Evolutionary conservation across 768 basidiomycete species (phyloP), one percentile per base, ranked within the genome.

Genomic region (Tulasnella sp.): DNA sequence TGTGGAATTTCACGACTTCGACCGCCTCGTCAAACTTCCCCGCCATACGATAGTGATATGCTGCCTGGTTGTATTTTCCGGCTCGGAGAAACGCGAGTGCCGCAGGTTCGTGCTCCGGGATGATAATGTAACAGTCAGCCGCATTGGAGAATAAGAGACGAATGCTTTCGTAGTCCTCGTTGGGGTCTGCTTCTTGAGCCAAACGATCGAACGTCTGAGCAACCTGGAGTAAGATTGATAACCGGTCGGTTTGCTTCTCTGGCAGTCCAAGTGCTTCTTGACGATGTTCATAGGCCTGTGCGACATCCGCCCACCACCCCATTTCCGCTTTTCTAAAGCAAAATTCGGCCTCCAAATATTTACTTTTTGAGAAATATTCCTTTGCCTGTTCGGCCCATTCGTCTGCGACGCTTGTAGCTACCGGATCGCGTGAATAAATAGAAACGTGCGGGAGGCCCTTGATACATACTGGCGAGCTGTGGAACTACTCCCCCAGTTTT

Each of bases 1-100:
- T 51, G 79, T 89, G 81, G 0, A 78, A 10, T 40, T 51, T 35
- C 6, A 79, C 26, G 18, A 79, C 57, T 3, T 67, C 44, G 20
- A 74, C 57, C 11, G 70, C 79, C 16, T 79, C 55, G 42, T 79
- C 72, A 55, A 79, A 73, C 26, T 26, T 26, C 4, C 61, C 71
- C 15, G 78, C 79, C 23, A 79, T 72, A 16, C 78, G 40, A 26
- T 40, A 79, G 16, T 40, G 46, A 29, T 26, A 67, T 5, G 78
- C 79, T n/a, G 79, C 79, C 13, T 79, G 20, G 3, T 79, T 79
- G 57, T 80, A 79, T 9, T 79, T 37, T 55, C 37, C 44, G 23
- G 79, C 77, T 18, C 23, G 32, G 16, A 39, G 39, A n/a, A 71
- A 67, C 23, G 42, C 55, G 23, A 4, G 13, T n/a, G 39, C 48